phyloP scores from a whole-genome alignment of 2,329 filamentous ascomycete genomes.

The Fusarium multiceps region DNA sequence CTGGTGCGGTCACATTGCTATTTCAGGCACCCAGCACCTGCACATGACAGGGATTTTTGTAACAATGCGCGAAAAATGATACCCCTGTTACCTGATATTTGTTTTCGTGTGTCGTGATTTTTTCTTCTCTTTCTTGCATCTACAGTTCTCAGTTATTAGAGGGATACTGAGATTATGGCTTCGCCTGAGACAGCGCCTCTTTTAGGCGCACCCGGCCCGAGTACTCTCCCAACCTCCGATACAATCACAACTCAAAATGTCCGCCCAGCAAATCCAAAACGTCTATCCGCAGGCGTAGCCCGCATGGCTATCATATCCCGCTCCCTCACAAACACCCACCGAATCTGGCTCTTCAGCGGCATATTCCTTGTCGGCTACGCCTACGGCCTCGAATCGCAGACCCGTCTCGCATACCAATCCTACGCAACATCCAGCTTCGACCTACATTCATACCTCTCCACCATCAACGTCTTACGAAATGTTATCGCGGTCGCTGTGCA shows the following conservation, averaged over 20 bases:
- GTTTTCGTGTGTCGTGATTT: neutral
- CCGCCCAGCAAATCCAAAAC: slow-evolving; percentile 9
- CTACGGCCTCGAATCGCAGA: slow-evolving; percentile 66
- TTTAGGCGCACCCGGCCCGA: slow-evolving; percentile 10
- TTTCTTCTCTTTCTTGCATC: neutral
- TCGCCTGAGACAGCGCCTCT: slow-evolving; percentile 31
- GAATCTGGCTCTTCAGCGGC: slow-evolving; percentile 63
- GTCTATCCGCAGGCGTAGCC: slow-evolving; percentile 57
- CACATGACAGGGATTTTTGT: slow-evolving; percentile 1
- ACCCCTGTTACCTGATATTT: neutral
- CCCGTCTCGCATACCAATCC: slow-evolving; percentile 65
- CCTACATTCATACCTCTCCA: slow-evolving; percentile 66
- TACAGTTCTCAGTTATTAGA: neutral
- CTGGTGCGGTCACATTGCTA: neutral
- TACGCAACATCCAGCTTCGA: slow-evolving; percentile 64
- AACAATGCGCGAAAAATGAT: slow-evolving; percentile 1
- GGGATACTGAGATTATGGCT: neutral
- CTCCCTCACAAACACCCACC: slow-evolving; percentile 59
- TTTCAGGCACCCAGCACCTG: slow-evolving; percentile 2
- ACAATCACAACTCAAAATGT: no score
- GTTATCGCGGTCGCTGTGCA: slow-evolving; percentile 70
- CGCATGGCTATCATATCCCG: slow-evolving; percentile 63
- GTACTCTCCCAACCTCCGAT: neutral
- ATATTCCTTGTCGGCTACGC: slow-evolving; percentile 71
- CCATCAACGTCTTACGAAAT: slow-evolving; percentile 67